Base-by-base conservation (phyloP, 2,329 filamentous ascomycete genomes). In the Fusarium nygamai region DNA sequence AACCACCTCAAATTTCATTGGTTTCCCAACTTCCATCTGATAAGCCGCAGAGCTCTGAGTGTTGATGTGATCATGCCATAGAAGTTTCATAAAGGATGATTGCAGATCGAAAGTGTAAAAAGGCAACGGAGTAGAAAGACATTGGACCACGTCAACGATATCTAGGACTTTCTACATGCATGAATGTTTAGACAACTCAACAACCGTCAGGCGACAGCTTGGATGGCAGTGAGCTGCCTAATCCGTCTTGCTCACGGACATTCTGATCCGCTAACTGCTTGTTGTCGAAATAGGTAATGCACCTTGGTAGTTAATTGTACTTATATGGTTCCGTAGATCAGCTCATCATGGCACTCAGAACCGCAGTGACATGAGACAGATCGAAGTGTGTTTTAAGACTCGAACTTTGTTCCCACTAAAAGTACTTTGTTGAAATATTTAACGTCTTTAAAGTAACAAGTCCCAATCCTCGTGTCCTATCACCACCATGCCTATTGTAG, bases 341-440 rank as follows among this genome's bases (percentile, higher is more conserved):
- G 41, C 14, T 24, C 3, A 7, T 17, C 16, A 17, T 1, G 16
- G 9, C 14, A 44, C 14, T 44, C 5, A 17, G n/a, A 43, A 9
- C 41, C 3, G n/a, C 14, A 43, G 14, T 6, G 38, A 39, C 34
- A 36, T 39, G 41, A 24, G 8, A 43, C 8, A 43, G 1, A 9
- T 0, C 8, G 0, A 24, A 24, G 3, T 43, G 3, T 17, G 1
- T 43, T 17, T 24, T 4, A 17, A 17, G 41, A 24, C n/a, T 43
- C 8, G 4, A 43, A 24, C 13, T 17, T 7, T 4, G 1, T 24
- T 7, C 8, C 4, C 6, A 7, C 9, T 5, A 6, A 17, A 4
- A 24, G 14, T 14, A 24, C n/a, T 24, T 24, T 39, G 38, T 39
- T 39, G 3, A 39, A 39, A 39, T 22, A 39, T 12, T 8, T 12